These are phyloP conservation scores for Tolypocladium tundrense DNA, from an alignment of 2,329 filamentous ascomycete genomes.

Conservation along the genomic window DNA sequence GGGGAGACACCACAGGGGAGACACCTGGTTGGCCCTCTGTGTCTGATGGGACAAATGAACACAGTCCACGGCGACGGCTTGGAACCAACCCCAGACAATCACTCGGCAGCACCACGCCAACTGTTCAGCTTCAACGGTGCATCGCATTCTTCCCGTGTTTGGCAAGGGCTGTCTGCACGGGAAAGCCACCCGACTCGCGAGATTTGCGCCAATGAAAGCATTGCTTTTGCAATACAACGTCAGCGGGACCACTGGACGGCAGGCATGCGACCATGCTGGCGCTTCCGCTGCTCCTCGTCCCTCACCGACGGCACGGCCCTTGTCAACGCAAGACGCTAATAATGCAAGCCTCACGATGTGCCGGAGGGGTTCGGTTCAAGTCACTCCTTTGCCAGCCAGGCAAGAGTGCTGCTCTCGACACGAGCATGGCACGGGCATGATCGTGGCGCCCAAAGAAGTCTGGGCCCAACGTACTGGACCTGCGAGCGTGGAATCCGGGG, in stretches of 20 bases:
- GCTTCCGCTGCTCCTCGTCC: neutral
- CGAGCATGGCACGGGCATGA: neutral
- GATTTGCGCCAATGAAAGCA: neutral
- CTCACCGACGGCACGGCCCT: neutral
- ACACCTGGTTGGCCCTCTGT: neutral
- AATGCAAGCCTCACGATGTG: conserved; percentile 8
- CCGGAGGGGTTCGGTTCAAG: neutral
- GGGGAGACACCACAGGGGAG: too few relatives aligned
- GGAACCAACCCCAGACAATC: neutral
- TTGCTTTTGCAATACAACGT: conserved; percentile 4
- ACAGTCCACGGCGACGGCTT: neutral
- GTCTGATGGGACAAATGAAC: neutral
- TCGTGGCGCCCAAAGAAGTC: neutral
- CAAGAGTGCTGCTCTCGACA: neutral
- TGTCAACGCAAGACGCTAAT: conserved; percentile 7
- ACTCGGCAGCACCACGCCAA: neutral
- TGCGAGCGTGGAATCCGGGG: neutral
- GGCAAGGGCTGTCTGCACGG: neutral
- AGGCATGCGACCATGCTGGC: neutral
- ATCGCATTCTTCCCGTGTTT: neutral
- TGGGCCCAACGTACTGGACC: neutral
- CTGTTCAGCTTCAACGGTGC: neutral
- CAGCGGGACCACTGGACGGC: neutral
- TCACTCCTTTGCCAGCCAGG: neutral
- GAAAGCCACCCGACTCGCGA: neutral